Evolutionary conservation across 2,329 filamentous ascomycete genomes (phyloP).

Genomic region (Emmonsia crescens): DNA sequence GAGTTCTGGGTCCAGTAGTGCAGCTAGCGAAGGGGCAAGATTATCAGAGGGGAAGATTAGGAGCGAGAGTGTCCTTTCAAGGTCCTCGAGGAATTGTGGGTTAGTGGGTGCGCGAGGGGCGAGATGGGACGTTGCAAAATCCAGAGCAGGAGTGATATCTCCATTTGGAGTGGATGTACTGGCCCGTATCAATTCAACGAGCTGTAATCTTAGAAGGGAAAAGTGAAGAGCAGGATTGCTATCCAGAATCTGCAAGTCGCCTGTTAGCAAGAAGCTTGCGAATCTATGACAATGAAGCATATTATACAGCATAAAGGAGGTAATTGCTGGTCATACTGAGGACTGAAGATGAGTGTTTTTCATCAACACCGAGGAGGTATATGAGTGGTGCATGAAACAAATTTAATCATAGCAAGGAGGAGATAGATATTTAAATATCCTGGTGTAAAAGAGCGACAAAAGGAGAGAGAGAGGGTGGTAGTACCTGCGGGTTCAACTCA

Average conservation of each 20-base stretch:
- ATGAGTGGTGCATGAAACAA: conserved; percentile 99
- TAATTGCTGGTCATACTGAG: conserved; percentile 62
- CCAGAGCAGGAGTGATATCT: conserved; percentile 69
- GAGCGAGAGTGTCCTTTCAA: conserved; percentile 88
- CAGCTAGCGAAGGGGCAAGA: conserved; percentile 62
- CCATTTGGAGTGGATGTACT: conserved; percentile 56
- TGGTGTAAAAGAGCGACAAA: conserved; percentile 6
- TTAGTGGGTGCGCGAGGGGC: conserved; percentile 78
- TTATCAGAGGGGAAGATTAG: conserved; percentile 78
- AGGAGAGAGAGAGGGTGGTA: conserved; percentile 25
- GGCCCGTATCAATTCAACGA: conserved; percentile 81
- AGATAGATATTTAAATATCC: conserved; percentile 30
- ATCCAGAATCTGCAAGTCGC: conserved; percentile 63
- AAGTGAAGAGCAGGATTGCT: conserved; percentile 76
- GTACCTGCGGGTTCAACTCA: conserved; percentile 80
- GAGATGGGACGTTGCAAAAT: conserved; percentile 78
- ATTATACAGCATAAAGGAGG: conserved; percentile 9
- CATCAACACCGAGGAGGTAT: conserved; percentile 75
- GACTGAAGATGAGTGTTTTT: conserved; percentile 68
- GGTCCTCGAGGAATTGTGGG: conserved; percentile 67
- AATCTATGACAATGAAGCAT: conserved; percentile 6
- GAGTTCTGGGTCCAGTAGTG: conserved; percentile 66
- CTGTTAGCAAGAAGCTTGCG: conserved; percentile 11
- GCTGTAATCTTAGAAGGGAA: conserved; percentile 73
- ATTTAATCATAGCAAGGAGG: conserved; percentile 75